Evolutionary conservation across 2,329 filamentous ascomycete genomes (phyloP), one percentile per base, ranked within the genome.

Genomic region (Penicillium fuscoglaucum): DNA sequence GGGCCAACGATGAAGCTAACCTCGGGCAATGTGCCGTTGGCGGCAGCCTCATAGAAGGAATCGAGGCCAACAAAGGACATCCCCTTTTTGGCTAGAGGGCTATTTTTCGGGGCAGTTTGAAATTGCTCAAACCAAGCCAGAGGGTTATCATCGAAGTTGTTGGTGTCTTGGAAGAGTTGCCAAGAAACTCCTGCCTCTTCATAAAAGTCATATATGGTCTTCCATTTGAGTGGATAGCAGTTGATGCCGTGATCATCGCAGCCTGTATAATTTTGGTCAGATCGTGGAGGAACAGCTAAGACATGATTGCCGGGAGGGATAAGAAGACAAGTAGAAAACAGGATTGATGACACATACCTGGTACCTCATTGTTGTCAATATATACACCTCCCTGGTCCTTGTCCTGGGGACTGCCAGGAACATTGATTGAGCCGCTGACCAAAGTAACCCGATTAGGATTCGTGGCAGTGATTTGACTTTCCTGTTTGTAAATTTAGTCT

Each of bases 141-240:
- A 0, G 81, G 78, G 65, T 83, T 84, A 66, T 84, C 82, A 43
- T 82, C 81, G 57, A 82, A 83, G 68, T 82, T 83, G 63, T 83
- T 76, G 19, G 71, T 73, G 53, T 80, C 75, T 62, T 83, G 81
- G 63, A 74, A 83, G 1, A 82, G 74, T 39, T 80, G 77, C 82
- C 82, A 84, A 1, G 76, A 77, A 21, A 80, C 77, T 17, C 77
- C 79, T 1, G 78, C 77, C 10, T 77, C 74, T 63, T 83, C 75
- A 39, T 81, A 82, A 57, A 77, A 72, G 57, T 83, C 80, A 49
- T 76, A 80, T 19, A 78, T 76, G 0, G 81, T 83, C 59, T 81
- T 81, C 82, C 82, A 84, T 57, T 81, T 80, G 19, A 83, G 71
- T 0, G 82, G 82, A 49, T 82, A 82, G 65, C 82, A 84, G 65